phyloP scores from a whole-genome alignment of 2,329 filamentous ascomycete genomes.

The Arthrobotrys sphaeroides region DNA sequence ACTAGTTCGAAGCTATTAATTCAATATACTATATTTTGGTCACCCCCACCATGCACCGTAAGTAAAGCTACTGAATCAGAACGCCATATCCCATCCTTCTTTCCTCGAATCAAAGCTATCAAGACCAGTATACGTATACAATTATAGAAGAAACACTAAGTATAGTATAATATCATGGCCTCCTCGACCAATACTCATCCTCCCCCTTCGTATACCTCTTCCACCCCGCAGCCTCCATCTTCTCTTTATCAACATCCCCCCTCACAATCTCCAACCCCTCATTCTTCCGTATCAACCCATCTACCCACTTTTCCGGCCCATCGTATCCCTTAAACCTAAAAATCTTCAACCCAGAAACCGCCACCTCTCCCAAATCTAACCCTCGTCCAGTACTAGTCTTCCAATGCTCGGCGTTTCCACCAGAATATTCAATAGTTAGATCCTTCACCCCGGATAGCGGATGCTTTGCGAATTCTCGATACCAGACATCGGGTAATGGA shows the following conservation, averaged over 20 bases:
- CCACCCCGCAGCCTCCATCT: background rate
- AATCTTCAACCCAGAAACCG: background rate
- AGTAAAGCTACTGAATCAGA: too few relatives aligned
- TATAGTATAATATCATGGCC: too few relatives aligned
- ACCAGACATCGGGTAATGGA: background rate
- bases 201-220: background rate
- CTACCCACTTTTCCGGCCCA: background rate
- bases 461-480: background rate
- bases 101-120: too few relatives aligned
- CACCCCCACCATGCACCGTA: too few relatives aligned
- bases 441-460: background rate
- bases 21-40: too few relatives aligned
- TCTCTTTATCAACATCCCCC: background rate
- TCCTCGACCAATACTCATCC: slow-evolving; percentile 6
- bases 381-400: background rate
- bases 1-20: too few relatives aligned
- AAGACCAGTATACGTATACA: too few relatives aligned
- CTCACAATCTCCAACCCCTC: background rate
- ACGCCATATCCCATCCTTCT: too few relatives aligned
- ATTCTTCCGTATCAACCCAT: background rate
- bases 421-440: background rate
- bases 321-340: background rate
- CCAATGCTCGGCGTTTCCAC: background rate
- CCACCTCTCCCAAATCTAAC: background rate
- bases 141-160: too few relatives aligned